Conservation (phyloP, 2,329 filamentous ascomycete genomes). For the Penicillium sp. region DNA sequence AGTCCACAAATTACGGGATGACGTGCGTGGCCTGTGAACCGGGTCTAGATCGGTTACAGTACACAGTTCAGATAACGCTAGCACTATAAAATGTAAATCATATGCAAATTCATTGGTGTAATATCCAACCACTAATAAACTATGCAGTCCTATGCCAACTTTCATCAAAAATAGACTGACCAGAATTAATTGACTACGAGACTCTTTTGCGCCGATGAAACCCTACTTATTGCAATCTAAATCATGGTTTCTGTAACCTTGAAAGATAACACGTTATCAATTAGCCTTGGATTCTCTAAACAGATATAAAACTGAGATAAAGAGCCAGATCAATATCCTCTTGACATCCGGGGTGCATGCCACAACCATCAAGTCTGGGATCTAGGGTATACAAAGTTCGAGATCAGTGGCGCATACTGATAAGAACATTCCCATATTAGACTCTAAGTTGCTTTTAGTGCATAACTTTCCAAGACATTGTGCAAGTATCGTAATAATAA, state of each 20-base stretch:
- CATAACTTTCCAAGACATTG: neutral
- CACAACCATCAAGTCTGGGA: neutral
- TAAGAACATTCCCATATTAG: neutral
- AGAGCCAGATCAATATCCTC: neutral
- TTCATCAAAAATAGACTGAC: neutral
- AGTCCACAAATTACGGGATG: conserved; percentile 6
- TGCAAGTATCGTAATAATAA: neutral
- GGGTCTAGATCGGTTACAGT: neutral
- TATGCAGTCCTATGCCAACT: neutral
- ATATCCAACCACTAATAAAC: too few species aligned
- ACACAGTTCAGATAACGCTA: neutral
- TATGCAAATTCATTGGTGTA: too few species aligned
- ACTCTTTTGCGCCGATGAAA: neutral
- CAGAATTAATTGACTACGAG: too few species aligned
- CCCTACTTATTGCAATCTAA: neutral
- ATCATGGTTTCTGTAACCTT: neutral
- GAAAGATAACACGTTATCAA: neutral
- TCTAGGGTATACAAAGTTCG: neutral
- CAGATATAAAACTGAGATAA: neutral
- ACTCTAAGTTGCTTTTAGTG: neutral
- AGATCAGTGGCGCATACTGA: neutral
- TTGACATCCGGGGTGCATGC: neutral
- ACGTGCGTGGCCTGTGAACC: conserved; percentile 6
- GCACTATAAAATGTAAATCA: neutral
- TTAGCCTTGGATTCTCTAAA: neutral